Base-by-base conservation (phyloP, 768 basidiomycete species). In the Mycena belliarum region DNA sequence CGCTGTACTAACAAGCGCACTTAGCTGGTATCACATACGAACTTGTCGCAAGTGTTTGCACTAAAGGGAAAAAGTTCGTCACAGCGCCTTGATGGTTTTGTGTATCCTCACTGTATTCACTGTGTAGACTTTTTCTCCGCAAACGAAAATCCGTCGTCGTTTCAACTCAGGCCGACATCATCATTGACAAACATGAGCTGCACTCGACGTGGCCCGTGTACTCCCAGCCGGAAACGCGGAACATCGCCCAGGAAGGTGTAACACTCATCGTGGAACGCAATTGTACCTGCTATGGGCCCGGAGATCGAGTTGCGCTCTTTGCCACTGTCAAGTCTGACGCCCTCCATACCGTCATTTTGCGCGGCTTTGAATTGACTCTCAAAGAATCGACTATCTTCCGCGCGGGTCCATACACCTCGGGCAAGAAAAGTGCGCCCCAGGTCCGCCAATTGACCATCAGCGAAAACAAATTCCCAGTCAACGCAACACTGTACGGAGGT, bases 131-230 rank as follows among this genome's bases (percentile, higher is more conserved):
- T 7, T 86, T 95, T 69, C 82, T 96, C 54, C 91, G 92, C 33
- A 86, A 88, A 60, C 86, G 89, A 64, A 88, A 91, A 66, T 82
- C 88, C 1, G 77, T 82, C 21, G 81, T 91, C 41, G 73, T 84
- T 28, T 83, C 86, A n/a, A 82, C 86, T 14, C 78, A 83, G 20
- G 83, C 89, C 32, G 75, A 81, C 14, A 87, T 97, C 43, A 83
- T 87, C 60, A 91, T 97, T 65, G 90, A 93, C 77, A 97, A 96
- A 71, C 94, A 96, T 67, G 95, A 96, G 63, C 76, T 95, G 8
- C 94, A 96, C 67, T 89, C 93, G 5, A 88, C 91, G 1, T 97
- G 95, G 95, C 94, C 95, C 3, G 82, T 95, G 28, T 96, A 93
- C 68, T 83, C 82, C 47, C 89, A 93, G 68, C 82, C 82, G 12